A percentile compares a stretch with the other conserved stretches of the same genome.
Conservation (phyloP, 2,329 filamentous ascomycete species). For the Pseudofabraea citricarpa region DNA sequence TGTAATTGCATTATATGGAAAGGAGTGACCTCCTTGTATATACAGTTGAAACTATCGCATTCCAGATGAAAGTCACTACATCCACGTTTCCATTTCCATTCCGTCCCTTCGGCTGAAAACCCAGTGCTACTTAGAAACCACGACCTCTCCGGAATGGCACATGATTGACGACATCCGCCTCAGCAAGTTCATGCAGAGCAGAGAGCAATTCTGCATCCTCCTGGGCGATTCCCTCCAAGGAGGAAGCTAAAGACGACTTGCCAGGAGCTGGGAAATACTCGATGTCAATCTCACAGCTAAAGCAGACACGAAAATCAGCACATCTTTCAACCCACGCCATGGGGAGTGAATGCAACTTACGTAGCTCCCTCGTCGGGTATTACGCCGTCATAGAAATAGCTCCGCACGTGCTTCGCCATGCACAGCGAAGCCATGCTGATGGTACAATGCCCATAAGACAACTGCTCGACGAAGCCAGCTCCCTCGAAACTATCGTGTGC, state of each 20-base stretch:
- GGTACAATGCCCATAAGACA: slow-evolving; percentile 21
- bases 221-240: background rate
- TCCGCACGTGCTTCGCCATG: slow-evolving; percentile 14
- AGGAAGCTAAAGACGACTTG: background rate
- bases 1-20: no score
- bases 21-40: no score
- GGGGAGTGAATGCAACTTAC: slow-evolving; percentile 5
- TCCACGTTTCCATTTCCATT: no score
- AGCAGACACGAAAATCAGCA: background rate
- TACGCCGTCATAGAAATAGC: slow-evolving; percentile 17
- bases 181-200: slow-evolving; percentile 6
- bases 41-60: no score
- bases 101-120: no score
- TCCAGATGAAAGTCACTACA: no score
- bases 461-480: slow-evolving; percentile 19
- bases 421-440: slow-evolving; percentile 18
- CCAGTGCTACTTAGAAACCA: no score
- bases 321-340: background rate
- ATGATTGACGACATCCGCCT: no score
- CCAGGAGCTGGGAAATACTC: slow-evolving; percentile 11
- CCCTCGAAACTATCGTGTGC: slow-evolving; percentile 19
- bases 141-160: no score
- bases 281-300: slow-evolving; percentile 11
- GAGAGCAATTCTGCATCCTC: slow-evolving; percentile 10
- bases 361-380: slow-evolving; percentile 12